phyloP scores from a whole-genome alignment of 2,329 filamentous ascomycete genomes.

The Endocalyx cinctus region DNA sequence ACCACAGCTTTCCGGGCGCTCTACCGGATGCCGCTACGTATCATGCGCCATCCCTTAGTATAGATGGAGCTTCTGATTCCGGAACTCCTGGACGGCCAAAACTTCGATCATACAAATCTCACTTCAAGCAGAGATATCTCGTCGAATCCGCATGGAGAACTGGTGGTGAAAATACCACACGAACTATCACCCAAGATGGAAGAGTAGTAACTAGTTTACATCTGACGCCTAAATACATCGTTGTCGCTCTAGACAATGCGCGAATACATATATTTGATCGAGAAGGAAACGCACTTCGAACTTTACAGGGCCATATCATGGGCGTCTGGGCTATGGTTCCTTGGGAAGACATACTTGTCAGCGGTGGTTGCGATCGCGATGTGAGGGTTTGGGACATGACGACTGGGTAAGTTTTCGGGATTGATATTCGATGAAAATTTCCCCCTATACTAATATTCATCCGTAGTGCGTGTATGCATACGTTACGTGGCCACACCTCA shows the following conservation, averaged over 20 bases:
- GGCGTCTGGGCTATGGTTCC: conserved; percentile 99
- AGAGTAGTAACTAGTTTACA: conserved; percentile 96
- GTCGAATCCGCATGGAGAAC: conserved; percentile 96
- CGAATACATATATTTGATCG: conserved; percentile 98
- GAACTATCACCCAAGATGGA: conserved; percentile 92
- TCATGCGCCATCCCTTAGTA: conserved; percentile 43
- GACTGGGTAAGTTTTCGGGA: conserved; percentile 66
- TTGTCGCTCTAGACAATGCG: conserved; percentile 94
- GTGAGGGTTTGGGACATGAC: conserved; percentile 96
- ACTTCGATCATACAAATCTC: conserved; percentile 83
- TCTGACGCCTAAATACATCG: conserved; percentile 91
- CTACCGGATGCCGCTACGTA: conserved; percentile 30
- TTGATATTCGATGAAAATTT: conserved; percentile 4
- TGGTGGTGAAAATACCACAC: conserved; percentile 76
- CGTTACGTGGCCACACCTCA: conserved; percentile 89
- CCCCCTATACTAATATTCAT: neutral
- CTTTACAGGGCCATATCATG: conserved; percentile 94
- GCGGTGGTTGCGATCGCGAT: conserved; percentile 92
- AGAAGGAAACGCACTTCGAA: conserved; percentile 81
- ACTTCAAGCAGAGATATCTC: conserved; percentile 96
- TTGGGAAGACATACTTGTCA: conserved; percentile 92
- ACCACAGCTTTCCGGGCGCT: conserved; percentile 42
- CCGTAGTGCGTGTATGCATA: conserved; percentile 67
- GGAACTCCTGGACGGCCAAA: conserved; percentile 49
- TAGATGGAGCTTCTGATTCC: conserved; percentile 45